Base-by-base conservation (phyloP, 1,284 basidiomycete species). In the Ganoderma multipileum region DNA sequence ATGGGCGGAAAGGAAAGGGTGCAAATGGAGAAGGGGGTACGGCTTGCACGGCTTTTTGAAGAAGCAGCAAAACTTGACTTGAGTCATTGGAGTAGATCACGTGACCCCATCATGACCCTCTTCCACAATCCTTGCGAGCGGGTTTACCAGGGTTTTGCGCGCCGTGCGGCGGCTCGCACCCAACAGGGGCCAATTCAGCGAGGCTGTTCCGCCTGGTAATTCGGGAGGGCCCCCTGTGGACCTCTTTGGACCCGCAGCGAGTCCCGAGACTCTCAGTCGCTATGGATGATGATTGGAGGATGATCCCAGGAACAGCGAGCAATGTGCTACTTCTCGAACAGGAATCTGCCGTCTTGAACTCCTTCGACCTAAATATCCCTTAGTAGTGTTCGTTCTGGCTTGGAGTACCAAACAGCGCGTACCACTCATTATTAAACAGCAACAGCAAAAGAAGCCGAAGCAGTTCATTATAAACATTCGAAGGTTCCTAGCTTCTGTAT, bases 1-100 rank as follows among this genome's bases (percentile, higher is more conserved):
- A 39, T 26, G 58, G 38, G 36, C 36, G 38, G 66, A 50, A 59
- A 63, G 44, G 64, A 68, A 42, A 67, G 65, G 61, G 61, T 65
- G 63, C 44, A 28, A 36, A 57, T 38, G 41, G 26, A 64, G 63
- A 63, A 62, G 61, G 33, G 26, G 16, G 61, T 36, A 16, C 65
- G 61, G 64, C 63, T 61, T 30, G 50, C 28, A 59, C 62, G 65
- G 65, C 65, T 61, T 72, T 72, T 72, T 72, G 28, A 69, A 66
- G 63, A 63, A 70, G 61, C 68, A 62, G 65, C 69, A 72, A 70
- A 69, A 65, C 69, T 72, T 66, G 69, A 67, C 38, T 72, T 71
- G 71, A 72, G 71, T 72, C 71, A 72, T 72, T 70, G 71, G 65
- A 68, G 61, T 26, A 0, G 20, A 52, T 64, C 71, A 72, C 67